Conservation (phyloP, 352 stramenopile genomes). For the Phytophthora europaea region DNA sequence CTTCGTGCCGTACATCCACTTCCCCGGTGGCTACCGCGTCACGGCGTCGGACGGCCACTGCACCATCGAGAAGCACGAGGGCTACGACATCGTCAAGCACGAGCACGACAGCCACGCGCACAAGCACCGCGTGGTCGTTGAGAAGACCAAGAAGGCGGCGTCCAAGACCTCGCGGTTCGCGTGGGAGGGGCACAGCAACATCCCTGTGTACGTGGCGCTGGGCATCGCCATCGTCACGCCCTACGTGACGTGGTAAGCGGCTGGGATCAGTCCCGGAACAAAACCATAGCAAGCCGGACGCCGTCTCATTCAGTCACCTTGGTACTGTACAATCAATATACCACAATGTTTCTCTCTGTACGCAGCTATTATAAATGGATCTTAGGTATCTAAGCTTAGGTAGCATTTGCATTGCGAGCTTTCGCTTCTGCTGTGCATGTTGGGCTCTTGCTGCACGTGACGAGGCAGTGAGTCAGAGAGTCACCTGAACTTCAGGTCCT, state of each 20-base stretch:
- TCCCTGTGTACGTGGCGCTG: constrained; percentile 43
- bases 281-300: neutral
- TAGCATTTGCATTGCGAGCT: neutral
- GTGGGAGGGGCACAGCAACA: constrained; percentile 37
- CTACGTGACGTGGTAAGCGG: constrained; percentile 29
- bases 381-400: neutral
- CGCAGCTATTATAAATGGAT: neutral
- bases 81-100: constrained; percentile 60
- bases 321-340: constrained; percentile 28
- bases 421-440: neutral
- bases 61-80: constrained; percentile 52
- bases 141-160: constrained; percentile 28
- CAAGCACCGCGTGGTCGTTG: constrained; percentile 48
- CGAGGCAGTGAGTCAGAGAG: constrained; percentile 5
- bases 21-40: constrained; percentile 43
- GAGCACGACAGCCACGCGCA: constrained; percentile 39
- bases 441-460: neutral
- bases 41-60: constrained; percentile 45
- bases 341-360: constrained; percentile 8
- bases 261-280: neutral
- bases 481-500: no score
- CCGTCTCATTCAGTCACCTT: neutral
- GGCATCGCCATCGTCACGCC: constrained; percentile 31
- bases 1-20: constrained; percentile 50
- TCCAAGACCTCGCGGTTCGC: constrained; percentile 12